Percentiles rank a stretch among this genome's conserved stretches.
phyloP scores from a whole-genome alignment of 148 eudicot genomes.

The Diospyros kaki region DNA sequence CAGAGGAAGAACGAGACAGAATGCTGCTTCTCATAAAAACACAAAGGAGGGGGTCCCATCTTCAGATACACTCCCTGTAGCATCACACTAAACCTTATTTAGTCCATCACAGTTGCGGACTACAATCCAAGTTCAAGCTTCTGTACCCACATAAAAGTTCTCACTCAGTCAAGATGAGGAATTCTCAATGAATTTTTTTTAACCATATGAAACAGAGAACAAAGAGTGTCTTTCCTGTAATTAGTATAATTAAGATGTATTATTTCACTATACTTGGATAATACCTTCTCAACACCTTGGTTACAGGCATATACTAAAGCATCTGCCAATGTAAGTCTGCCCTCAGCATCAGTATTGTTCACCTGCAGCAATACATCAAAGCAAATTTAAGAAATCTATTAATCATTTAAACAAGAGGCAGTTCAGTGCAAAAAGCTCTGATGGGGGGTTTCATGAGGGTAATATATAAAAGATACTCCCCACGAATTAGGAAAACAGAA shows the following conservation, averaged over 20 bases:
- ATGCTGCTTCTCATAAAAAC: neutral
- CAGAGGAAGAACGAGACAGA: neutral
- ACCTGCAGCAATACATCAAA: slow-evolving; percentile 46
- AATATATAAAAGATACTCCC: neutral
- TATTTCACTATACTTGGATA: neutral
- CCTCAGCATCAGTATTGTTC: slow-evolving; percentile 99
- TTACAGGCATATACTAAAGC: slow-evolving; percentile 97
- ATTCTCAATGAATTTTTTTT: neutral
- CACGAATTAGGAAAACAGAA: neutral
- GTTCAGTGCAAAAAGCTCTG: no score
- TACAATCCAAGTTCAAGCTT: no score
- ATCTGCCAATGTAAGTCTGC: slow-evolving; percentile 99
- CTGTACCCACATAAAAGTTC: neutral
- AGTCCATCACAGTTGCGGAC: no score
- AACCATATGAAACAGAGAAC: neutral
- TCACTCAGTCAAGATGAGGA: neutral
- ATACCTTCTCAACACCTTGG: slow-evolving; percentile 97
- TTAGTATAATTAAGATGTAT: neutral
- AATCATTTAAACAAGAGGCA: neutral
- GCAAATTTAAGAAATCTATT: neutral
- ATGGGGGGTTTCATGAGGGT: no score
- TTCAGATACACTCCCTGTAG: no score
- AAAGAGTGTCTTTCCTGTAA: neutral
- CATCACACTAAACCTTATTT: no score
- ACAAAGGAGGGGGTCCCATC: neutral